Conservation (phyloP, 352 stramenopile species). For the Pythium insidiosum region DNA sequence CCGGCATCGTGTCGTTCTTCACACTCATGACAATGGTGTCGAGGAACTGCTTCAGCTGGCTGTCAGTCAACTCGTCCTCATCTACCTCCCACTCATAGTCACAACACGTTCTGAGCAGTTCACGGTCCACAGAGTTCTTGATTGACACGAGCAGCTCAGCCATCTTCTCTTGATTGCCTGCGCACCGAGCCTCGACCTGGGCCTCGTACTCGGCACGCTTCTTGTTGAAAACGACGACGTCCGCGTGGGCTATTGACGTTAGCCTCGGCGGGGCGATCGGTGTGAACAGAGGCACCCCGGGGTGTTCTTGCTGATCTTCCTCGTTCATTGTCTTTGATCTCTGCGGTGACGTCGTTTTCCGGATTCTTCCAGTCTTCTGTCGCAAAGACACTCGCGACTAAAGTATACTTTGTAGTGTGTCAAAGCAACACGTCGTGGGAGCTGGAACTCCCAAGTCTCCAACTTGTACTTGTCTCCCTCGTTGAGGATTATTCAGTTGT, state of each 20-base stretch:
- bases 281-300: constrained; percentile 1
- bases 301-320: background rate
- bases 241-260: constrained; percentile 2
- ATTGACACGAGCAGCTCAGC: constrained; percentile 6
- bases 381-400: constrained; percentile 1
- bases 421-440: no score
- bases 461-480: no score
- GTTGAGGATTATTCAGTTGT: no score
- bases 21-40: constrained; percentile 13
- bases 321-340: background rate
- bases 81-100: constrained; percentile 12
- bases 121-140: constrained; percentile 11
- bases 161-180: constrained; percentile 6
- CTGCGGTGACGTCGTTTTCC: background rate
- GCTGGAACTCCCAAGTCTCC: no score
- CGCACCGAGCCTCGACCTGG: constrained; percentile 8
- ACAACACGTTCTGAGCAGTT: constrained; percentile 12
- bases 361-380: background rate
- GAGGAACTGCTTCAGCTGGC: constrained; percentile 1
- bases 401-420: constrained; percentile 6
- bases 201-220: constrained; percentile 14
- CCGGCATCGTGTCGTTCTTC: constrained; percentile 12
- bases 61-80: constrained; percentile 11
- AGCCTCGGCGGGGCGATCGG: constrained; percentile 8
- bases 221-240: constrained; percentile 14